Evolutionary conservation across 495 filamentous ascomycete species (phyloP).

Genomic region (Penicillium antarcticum): DNA sequence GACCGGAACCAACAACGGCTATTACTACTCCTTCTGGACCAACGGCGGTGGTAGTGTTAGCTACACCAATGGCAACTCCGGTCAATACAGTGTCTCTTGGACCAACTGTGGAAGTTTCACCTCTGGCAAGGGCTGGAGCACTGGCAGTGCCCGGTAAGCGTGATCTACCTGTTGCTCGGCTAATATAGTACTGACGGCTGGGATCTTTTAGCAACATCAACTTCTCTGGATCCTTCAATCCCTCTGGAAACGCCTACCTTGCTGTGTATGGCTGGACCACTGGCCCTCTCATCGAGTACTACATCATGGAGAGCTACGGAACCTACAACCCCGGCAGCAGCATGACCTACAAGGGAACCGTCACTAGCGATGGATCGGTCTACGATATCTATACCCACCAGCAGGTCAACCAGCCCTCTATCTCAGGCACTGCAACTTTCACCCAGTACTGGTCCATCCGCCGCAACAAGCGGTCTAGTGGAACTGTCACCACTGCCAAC

Average conservation of each 20-base stretch:
- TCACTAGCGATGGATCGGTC: slow-evolving; percentile 55
- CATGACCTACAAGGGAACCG: slow-evolving; percentile 48
- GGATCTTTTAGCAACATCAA: slow-evolving; percentile 40
- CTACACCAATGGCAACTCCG: slow-evolving; percentile 56
- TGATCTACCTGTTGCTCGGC: not conserved
- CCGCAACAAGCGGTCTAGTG: slow-evolving; percentile 48
- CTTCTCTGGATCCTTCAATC: slow-evolving; percentile 52
- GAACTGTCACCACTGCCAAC: slow-evolving; percentile 49
- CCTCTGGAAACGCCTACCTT: slow-evolving; percentile 58
- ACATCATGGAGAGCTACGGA: slow-evolving; percentile 59
- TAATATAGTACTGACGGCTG: not conserved
- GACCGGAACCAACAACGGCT: slow-evolving; percentile 56
- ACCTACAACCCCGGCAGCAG: slow-evolving; percentile 49
- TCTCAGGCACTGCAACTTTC: slow-evolving; percentile 58
- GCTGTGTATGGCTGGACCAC: slow-evolving; percentile 62
- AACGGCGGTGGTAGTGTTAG: slow-evolving; percentile 49
- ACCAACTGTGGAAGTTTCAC: slow-evolving; percentile 55
- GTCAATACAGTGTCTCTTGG: slow-evolving; percentile 57
- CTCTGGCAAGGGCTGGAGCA: slow-evolving; percentile 61
- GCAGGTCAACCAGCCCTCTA: slow-evolving; percentile 58
- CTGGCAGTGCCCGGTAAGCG: slow-evolving; percentile 43
- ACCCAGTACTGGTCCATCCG: slow-evolving; percentile 62
- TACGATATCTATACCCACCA: slow-evolving; percentile 63
- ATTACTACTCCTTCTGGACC: slow-evolving; percentile 64
- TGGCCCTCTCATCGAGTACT: slow-evolving; percentile 62